Evolutionary conservation across 1,139 yeast species (phyloP), one percentile per base, ranked within the genome.

Genomic region (Magnusiomyces suaveolens): DNA sequence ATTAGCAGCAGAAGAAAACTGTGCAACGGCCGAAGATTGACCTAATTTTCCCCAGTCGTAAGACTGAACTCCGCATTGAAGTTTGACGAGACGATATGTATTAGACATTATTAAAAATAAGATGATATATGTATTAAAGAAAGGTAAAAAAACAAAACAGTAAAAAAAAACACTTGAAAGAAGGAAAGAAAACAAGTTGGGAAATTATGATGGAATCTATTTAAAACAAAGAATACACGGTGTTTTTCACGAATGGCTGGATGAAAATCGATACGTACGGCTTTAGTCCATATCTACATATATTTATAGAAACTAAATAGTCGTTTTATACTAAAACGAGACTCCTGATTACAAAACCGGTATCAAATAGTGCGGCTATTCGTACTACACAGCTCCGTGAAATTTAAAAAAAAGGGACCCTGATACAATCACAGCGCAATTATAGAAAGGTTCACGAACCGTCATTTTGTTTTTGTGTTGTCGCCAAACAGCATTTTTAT

Each of bases 1-100:
- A 69, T 86, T 83, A 48, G 94, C 80, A 53, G 77, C 75, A 47
- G 83, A 75, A 44, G 96, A 95, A 69, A 82, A 92, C 67, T 79
- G 84, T 4, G 97, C 97, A 53, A 89, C 97, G 6, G 95, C 87
- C 32, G 96, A 87, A 10, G 80, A 63, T 3, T 83, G 76, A 43
- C 98, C 97, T 54, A 87, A 69, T 67, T 90, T 90, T 55, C 73
- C 73, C 73, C 73, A 70, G 59, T 70, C 79, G 62, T 76, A 76
- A 55, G 75, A 72, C 63, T 76, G 79, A 56, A 67, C 72, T 39
- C 75, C 72, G 66, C 44, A 48, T 16, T 33, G 43, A n/a, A 48
- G 43, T 23, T 48, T 48, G 21, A 38, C 51, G 23, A 48, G 43
- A 48, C 32, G 38, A 51, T 50, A 54, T 23, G 56, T 52, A 41